These are phyloP conservation scores for Brachypodium distachyon DNA, from an alignment of 202 grass and related monocot genomes.

Conservation along the genomic window DNA sequence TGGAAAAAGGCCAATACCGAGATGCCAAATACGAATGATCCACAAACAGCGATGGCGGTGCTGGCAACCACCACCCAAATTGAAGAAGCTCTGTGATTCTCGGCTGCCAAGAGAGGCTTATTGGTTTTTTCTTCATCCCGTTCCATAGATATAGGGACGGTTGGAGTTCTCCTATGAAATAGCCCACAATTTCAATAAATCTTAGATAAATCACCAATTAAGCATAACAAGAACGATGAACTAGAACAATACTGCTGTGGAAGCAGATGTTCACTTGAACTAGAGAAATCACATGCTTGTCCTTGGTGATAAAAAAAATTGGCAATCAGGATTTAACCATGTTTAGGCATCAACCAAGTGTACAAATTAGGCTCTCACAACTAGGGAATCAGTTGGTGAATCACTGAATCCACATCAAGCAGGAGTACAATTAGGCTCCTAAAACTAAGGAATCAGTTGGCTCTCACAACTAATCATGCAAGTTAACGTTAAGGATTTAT, in stretches of 20 bases:
- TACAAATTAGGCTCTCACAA: background rate
- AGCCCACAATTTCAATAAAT: background rate
- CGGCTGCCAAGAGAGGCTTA: background rate
- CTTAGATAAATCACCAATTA: background rate
- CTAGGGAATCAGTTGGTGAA: too few relatives aligned
- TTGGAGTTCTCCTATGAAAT: background rate
- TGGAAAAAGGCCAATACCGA: slow-evolving; percentile 30
- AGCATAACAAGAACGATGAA: background rate
- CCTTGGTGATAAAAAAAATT: too few relatives aligned
- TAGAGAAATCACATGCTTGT: background rate
- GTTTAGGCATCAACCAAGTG: background rate
- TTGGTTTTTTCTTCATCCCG: background rate
- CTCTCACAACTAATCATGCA: background rate
- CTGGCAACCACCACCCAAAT: slow-evolving; percentile 45
- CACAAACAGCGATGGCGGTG: slow-evolving; percentile 57
- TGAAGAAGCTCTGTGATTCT: background rate
- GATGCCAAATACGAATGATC: slow-evolving; percentile 73
- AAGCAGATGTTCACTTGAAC: background rate
- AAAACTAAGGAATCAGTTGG: too few relatives aligned
- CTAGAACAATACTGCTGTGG: background rate
- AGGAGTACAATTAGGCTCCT: too few relatives aligned
- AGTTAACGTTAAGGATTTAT: background rate
- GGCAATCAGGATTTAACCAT: background rate
- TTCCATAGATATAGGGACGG: slow-evolving; percentile 5
- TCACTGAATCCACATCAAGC: too few relatives aligned